These are phyloP conservation scores for Aciculoconidium aculeatum DNA, from an alignment of 805 yeast species.

Conservation along the genomic window DNA sequence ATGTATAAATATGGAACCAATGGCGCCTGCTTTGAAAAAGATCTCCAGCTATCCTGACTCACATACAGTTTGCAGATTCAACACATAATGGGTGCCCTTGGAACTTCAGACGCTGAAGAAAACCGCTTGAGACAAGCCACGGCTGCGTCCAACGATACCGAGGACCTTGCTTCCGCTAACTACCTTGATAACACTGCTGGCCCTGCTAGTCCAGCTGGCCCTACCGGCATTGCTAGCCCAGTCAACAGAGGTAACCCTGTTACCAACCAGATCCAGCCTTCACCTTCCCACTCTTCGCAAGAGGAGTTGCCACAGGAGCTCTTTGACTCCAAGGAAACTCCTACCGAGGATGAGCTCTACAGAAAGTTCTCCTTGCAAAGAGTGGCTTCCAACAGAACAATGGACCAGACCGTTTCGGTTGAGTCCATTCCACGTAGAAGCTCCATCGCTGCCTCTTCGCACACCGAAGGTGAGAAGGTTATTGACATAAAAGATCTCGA, in stretches of 20 bases:
- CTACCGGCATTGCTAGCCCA: no score
- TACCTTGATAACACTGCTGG: slow-evolving; percentile 27
- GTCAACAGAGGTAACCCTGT: no score
- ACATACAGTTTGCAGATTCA: no score
- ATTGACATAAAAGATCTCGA: slow-evolving; percentile 20
- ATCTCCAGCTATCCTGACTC: no score
- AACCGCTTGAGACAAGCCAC: slow-evolving; percentile 23
- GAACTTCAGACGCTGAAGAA: slow-evolving; percentile 28
- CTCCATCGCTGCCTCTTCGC: neutral
- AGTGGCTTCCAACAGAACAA: slow-evolving; percentile 12
- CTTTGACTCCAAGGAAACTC: neutral
- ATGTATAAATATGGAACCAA: no score
- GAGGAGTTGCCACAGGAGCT: slow-evolving; percentile 2
- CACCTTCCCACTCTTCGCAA: no score
- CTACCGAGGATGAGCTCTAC: slow-evolving; percentile 12
- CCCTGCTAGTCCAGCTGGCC: neutral
- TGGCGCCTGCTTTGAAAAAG: no score
- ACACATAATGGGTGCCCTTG: slow-evolving; percentile 28
- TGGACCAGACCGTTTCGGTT: slow-evolving; percentile 12
- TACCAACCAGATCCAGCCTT: no score
- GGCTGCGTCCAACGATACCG: slow-evolving; percentile 11
- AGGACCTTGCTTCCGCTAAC: slow-evolving; percentile 25
- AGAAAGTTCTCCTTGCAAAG: slow-evolving; percentile 15
- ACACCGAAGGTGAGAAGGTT: slow-evolving; percentile 1
- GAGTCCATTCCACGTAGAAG: slow-evolving; percentile 9